Evolutionary conservation across 495 filamentous ascomycete genomes (phyloP), one percentile per base, ranked within the genome.

Genomic region (Aspergillus mulundensis): DNA sequence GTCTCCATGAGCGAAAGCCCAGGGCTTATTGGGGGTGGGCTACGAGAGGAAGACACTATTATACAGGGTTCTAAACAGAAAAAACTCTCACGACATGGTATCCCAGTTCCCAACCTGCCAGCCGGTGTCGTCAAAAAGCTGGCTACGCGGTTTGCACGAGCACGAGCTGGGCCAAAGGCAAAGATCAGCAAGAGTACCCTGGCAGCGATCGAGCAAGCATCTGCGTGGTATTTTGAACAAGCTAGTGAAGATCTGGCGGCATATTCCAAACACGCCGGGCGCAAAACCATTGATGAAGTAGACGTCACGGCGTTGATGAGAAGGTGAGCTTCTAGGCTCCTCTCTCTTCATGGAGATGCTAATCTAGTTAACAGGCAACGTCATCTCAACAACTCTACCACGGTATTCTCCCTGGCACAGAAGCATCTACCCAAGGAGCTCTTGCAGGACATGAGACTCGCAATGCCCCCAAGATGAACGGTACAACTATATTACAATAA

Each of bases 191-290:
- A 86, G 36, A 87, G 91, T 25, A 84, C 86, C 1, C 73, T 95
- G 50, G 78, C 81, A 16, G 84, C 84, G 21, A 85, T 96, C 36
- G 83, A 86, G 65, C 84, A 88, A 62, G 89, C 90, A 15, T 87
- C 86, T 16, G 88, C 92, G 32, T 91, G 87, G 84, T 96, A 90
- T 70, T 95, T 95, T 64, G 87, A 93, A 62, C 91, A 95, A 67
- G 75, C 86, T 14, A 81, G 87, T 53, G 88, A 89, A 21, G 89
- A 95, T 63, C 74, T 96, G 56, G 81, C 81, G 3, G 84, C 79
- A 1, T 96, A 91, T 70, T 87, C 91, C 8, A 77, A 85, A 46
- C 91, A 96, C 68, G 90, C 88, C 4, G 84, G 86, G 25, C 81
- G 91, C 39, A 92, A 87, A 68, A 90, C 84, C 4, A 92, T 96